Evolutionary conservation across 495 filamentous ascomycete species (phyloP).

Genomic region (Astrothelium macrocarpum): DNA sequence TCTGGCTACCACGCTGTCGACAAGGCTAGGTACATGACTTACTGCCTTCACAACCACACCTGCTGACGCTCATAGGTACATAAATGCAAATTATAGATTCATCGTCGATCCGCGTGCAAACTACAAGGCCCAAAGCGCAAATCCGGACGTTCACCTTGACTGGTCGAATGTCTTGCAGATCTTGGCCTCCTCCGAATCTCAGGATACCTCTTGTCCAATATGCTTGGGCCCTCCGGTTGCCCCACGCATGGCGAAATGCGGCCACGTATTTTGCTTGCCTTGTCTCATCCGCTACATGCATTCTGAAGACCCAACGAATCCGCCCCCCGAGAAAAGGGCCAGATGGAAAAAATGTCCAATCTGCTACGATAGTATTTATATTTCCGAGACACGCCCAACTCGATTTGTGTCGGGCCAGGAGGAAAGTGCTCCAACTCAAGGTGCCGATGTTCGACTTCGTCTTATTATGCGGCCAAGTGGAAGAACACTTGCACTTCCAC

Average conservation of each 20-base stretch:
- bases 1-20: slow-evolving; percentile 87
- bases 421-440: slow-evolving; percentile 63
- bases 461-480: slow-evolving; percentile 68
- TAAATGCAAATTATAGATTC: slow-evolving; percentile 96
- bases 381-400: slow-evolving; percentile 81
- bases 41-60: too few species aligned
- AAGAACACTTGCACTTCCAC: slow-evolving; percentile 77
- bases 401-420: slow-evolving; percentile 89
- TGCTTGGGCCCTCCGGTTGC: slow-evolving; percentile 86
- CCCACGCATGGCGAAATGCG: slow-evolving; percentile 94
- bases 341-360: slow-evolving; percentile 95
- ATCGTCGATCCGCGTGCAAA: slow-evolving; percentile 75
- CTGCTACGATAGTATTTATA: slow-evolving; percentile 81
- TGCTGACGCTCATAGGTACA: slow-evolving; percentile 48
- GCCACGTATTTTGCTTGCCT: slow-evolving; percentile 92
- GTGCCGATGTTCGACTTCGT: slow-evolving; percentile 79
- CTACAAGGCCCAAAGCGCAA: slow-evolving; percentile 69
- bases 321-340: slow-evolving; percentile 55
- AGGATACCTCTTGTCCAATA: slow-evolving; percentile 82
- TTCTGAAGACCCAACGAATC: slow-evolving; percentile 57
- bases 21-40: slow-evolving; percentile 63
- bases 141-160: slow-evolving; percentile 84
- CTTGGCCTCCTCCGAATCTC: slow-evolving; percentile 79
- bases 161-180: slow-evolving; percentile 89
- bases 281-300: slow-evolving; percentile 96